A percentile compares a stretch with the other conserved stretches of the same genome.
These are phyloP conservation scores for Hamigera avellanea DNA, from an alignment of 495 filamentous ascomycete genomes.

Conservation along the genomic window DNA sequence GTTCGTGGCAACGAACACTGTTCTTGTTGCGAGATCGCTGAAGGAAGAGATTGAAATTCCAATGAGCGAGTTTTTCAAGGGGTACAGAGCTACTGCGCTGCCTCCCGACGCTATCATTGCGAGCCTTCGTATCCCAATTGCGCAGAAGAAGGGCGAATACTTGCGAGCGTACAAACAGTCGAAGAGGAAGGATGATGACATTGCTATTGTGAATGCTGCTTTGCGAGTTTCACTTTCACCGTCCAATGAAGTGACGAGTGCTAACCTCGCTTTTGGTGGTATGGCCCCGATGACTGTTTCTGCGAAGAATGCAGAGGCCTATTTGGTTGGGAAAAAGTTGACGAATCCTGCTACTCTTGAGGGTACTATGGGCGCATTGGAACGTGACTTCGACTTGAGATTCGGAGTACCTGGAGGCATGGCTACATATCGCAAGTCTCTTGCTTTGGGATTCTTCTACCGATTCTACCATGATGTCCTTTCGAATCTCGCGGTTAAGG, in stretches of 20 bases:
- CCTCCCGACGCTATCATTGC: constrained; percentile 75
- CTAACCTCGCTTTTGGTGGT: constrained; percentile 76
- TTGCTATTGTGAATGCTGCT: constrained; percentile 85
- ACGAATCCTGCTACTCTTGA: constrained; percentile 74
- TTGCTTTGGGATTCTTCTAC: constrained; percentile 52
- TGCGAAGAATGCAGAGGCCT: constrained; percentile 62
- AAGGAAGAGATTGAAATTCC: constrained; percentile 66
- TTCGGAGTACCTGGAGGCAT: constrained; percentile 91
- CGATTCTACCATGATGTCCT: constrained; percentile 41
- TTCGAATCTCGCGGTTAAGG: constrained; percentile 32
- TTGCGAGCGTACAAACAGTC: constrained; percentile 80
- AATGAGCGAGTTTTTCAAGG: constrained; percentile 88
- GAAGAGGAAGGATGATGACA: constrained; percentile 94
- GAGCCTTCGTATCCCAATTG: constrained; percentile 70
- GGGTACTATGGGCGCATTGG: constrained; percentile 75
- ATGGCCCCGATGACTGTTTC: constrained; percentile 82
- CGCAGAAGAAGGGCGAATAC: constrained; percentile 40
- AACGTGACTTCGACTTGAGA: constrained; percentile 71
- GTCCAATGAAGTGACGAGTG: constrained; percentile 51
- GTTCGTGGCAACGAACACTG: constrained; percentile 75
- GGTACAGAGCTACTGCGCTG: constrained; percentile 77
- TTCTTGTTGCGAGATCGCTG: constrained; percentile 64
- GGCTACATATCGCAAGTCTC: constrained; percentile 86
- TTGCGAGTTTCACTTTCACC: constrained; percentile 59
- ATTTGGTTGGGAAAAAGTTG: constrained; percentile 65